Percentiles rank a stretch among this genome's conserved stretches.
phyloP scores from a whole-genome alignment of 768 basidiomycete genomes.

The Hericium coralloides region DNA sequence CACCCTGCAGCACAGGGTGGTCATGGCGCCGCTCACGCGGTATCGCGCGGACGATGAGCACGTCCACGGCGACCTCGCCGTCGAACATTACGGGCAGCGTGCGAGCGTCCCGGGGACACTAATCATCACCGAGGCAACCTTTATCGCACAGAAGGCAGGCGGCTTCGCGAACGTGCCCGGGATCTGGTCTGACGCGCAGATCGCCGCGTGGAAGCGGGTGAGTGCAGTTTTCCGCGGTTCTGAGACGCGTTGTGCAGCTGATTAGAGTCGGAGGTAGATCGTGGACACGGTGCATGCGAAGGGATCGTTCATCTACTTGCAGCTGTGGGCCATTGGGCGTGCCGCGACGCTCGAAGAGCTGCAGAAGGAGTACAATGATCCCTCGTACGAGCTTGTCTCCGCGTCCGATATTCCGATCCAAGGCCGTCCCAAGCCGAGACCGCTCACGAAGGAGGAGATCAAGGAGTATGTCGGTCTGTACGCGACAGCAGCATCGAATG shows the following conservation, averaged over 20 bases:
- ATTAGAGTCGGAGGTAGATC: slow-evolving; percentile 15
- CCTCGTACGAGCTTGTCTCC: slow-evolving; percentile 16
- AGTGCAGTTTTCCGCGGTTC: not conserved
- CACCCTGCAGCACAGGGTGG: slow-evolving; percentile 38
- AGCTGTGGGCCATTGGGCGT: slow-evolving; percentile 44
- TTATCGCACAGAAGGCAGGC: slow-evolving; percentile 43
- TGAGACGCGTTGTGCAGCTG: not conserved
- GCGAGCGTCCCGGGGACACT: slow-evolving; percentile 40
- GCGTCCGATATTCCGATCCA: slow-evolving; percentile 18
- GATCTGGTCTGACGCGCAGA: slow-evolving; percentile 41
- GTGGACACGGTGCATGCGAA: slow-evolving; percentile 35
- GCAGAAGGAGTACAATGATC: slow-evolving; percentile 8
- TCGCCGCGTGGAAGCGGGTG: slow-evolving; percentile 46
- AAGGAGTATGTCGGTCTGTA: slow-evolving; percentile 41
- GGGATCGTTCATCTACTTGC: slow-evolving; percentile 32
- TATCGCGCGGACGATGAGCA: slow-evolving; percentile 27
- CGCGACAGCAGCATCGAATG: slow-evolving; percentile 20
- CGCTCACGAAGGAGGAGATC: slow-evolving; percentile 40
- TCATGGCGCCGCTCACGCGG: slow-evolving; percentile 47
- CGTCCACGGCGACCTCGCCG: slow-evolving; percentile 27
- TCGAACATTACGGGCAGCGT: slow-evolving; percentile 42
- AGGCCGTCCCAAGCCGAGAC: slow-evolving; percentile 23
- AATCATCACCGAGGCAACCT: slow-evolving; percentile 49
- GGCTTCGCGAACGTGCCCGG: slow-evolving; percentile 34
- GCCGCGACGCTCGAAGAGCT: slow-evolving; percentile 17